These are phyloP conservation scores for Meira nashicola DNA, from an alignment of 1,284 basidiomycete genomes.

Conservation along the genomic window DNA sequence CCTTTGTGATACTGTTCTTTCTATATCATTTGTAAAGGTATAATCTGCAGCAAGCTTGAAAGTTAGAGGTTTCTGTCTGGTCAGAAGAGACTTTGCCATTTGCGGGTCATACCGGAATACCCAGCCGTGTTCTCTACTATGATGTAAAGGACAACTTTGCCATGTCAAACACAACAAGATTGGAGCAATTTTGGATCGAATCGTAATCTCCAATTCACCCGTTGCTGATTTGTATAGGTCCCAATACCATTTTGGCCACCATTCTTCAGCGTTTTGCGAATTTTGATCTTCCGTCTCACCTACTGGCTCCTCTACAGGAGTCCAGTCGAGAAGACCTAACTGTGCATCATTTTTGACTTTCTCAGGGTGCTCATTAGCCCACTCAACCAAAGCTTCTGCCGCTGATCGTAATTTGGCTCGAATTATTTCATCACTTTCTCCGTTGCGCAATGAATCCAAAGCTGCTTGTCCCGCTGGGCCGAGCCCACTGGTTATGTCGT, in stretches of 20 bases:
- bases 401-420: slow-evolving; percentile 18
- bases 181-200: slow-evolving; percentile 76
- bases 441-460: slow-evolving; percentile 14
- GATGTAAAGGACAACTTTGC: slow-evolving; percentile 77
- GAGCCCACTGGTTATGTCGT: not conserved
- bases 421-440: slow-evolving; percentile 10
- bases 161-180: slow-evolving; percentile 81
- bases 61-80: slow-evolving; percentile 27
- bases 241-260: slow-evolving; percentile 93
- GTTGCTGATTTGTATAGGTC: slow-evolving; percentile 61
- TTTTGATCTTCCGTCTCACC: slow-evolving; percentile 3
- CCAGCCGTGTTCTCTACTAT: slow-evolving; percentile 88
- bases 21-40: slow-evolving; percentile 15
- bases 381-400: slow-evolving; percentile 20
- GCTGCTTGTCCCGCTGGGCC: slow-evolving; percentile 14
- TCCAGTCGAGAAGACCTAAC: slow-evolving; percentile 41
- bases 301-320: slow-evolving; percentile 18
- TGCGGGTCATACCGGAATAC: slow-evolving; percentile 58
- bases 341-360: slow-evolving; percentile 18
- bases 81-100: slow-evolving; percentile 9
- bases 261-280: slow-evolving; percentile 22
- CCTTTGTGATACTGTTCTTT: not conserved
- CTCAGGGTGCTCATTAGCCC: slow-evolving; percentile 11
- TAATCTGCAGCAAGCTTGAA: slow-evolving; percentile 34
- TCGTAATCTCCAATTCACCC: slow-evolving; percentile 70